Conservation (phyloP, 768 basidiomycete genomes). For the Tricholoma matsutake region DNA sequence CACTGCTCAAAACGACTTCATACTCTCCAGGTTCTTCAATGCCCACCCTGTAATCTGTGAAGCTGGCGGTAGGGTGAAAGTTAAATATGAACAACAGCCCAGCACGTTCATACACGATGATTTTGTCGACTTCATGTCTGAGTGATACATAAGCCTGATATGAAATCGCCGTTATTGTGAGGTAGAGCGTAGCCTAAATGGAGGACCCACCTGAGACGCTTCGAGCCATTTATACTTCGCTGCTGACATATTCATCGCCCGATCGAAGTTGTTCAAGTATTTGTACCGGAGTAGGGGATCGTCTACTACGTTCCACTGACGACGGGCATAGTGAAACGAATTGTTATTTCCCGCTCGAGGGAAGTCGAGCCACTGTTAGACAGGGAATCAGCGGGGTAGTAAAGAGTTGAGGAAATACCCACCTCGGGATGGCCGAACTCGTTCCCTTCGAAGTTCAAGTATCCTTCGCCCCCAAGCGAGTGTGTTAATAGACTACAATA, state of each 20-base stretch:
- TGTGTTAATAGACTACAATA: conserved; percentile 76
- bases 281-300: conserved; percentile 84
- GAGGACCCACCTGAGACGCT: conserved; percentile 58
- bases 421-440: conserved; percentile 99
- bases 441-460: conserved; percentile 96
- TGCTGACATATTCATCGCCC: conserved; percentile 86
- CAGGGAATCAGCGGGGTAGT: conserved; percentile 2
- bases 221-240: conserved; percentile 82
- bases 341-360: conserved; percentile 94
- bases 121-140: conserved; percentile 91
- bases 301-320: conserved; percentile 95
- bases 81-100: conserved; percentile 96
- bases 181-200: conserved; percentile 5
- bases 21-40: conserved; percentile 86
- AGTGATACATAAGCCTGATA: conserved; percentile 86
- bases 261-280: conserved; percentile 93
- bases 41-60: conserved; percentile 91
- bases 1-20: conserved; percentile 72
- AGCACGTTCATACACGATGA: conserved; percentile 91
- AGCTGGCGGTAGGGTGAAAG: conserved; percentile 90
- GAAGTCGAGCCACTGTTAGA: conserved; percentile 93
- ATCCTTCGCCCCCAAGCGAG: conserved; percentile 93
- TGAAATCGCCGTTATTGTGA: not conserved
- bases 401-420: conserved; percentile 13
- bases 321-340: conserved; percentile 95